Percentiles rank a stretch among this genome's conserved stretches.
phyloP scores from a whole-genome alignment of 106 monocot genomes.

The Iris macrosiphon region DNA sequence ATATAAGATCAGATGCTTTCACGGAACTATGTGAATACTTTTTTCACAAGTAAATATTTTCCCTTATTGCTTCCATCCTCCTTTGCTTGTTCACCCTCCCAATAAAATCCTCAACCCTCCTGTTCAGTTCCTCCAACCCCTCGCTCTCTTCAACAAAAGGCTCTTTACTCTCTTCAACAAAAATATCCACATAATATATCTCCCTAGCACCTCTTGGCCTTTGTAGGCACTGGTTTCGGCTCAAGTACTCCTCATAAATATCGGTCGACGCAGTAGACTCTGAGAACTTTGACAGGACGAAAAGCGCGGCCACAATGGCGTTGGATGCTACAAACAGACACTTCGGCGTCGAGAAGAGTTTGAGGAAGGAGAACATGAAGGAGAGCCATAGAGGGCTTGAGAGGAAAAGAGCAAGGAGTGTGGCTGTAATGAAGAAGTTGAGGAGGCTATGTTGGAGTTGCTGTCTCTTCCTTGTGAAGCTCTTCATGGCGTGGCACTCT shows the following conservation, averaged over 20 bases:
- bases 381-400: conserved; percentile 39
- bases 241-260: conserved; percentile 25
- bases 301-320: conserved; percentile 45
- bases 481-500: too few relatives aligned
- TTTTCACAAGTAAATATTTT: too few relatives aligned
- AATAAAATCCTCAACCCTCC: conserved; percentile 65
- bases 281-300: conserved; percentile 27
- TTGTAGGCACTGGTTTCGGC: conserved; percentile 9
- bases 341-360: background rate
- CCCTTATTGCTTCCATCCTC: conserved; percentile 40
- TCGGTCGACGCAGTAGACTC: conserved; percentile 2
- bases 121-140: conserved; percentile 42
- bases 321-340: conserved; percentile 44
- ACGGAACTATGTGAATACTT: too few relatives aligned
- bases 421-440: background rate
- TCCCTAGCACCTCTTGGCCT: background rate
- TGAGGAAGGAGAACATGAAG: conserved; percentile 7
- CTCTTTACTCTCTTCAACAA: background rate
- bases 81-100: conserved; percentile 52
- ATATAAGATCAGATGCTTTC: too few relatives aligned
- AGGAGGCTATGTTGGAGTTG: background rate
- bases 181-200: background rate
- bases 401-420: conserved; percentile 19
- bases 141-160: conserved; percentile 5
- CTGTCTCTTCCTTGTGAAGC: conserved; percentile 1